Evolutionary conservation across 2,329 filamentous ascomycete genomes (phyloP), one percentile per base, ranked within the genome.

Genomic region (Alternaria longipes): DNA sequence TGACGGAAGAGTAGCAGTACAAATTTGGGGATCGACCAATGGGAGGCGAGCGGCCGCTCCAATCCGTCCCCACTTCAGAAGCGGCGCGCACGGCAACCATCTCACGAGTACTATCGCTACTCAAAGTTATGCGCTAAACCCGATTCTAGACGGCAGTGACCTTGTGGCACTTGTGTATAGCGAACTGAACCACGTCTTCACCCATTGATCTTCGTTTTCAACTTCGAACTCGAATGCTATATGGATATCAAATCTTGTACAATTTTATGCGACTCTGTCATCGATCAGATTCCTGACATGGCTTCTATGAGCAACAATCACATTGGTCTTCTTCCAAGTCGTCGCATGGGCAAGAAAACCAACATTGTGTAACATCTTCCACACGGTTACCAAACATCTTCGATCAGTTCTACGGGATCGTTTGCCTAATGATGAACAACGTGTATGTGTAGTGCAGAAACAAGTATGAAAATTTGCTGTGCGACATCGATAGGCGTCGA

Each of bases 311-410:
- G 32, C 36, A 52, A 38, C 46, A 62, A 12, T 54, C 51, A 20
- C 55, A 51, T 11, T 62, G 51, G 18, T 62, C 59, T 24, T 62
- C 59, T 18, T 62, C 55, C 20, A 49, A 16, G 20, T 62, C 59
- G 24, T 62, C 50, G 20, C 55, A 58, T n/a, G 45, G 54, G n/a
- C 55, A 62, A 18, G 55, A 51, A 22, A 49, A 51, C 50, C 49
- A 58, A n/a, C 49, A 63, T 20, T n/a, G 41, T 6, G 45, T 28
- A n/a, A 30, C 42, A 26, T 26, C 9, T 5, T 41, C 9, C 8
- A 18, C 14, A 40, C 9, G 20, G 1, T n/a, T 36, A 8, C 50
- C 22, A n/a, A 51, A 22, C 41, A 60, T 55, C 11, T 53, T 7
- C 8, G 20, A 6, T 24, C 11, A 8, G 6, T 50, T 1, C 2